Conservation (phyloP, 345 rosid genomes). For the Crucihimalaya himalaica region DNA sequence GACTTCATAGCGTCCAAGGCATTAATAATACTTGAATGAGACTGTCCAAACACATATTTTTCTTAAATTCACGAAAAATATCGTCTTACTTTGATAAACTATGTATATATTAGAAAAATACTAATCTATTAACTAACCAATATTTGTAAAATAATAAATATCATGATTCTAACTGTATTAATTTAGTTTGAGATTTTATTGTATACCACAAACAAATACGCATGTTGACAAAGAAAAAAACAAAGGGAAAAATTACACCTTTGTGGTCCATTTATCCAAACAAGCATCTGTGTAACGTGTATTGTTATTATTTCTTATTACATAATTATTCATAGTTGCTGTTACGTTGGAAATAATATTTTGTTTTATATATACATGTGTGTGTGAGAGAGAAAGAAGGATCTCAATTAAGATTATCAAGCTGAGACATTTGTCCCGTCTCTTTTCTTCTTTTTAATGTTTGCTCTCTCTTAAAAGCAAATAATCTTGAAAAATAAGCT, state of each 20-base stretch:
- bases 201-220: neutral
- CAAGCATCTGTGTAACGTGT: conserved; percentile 14
- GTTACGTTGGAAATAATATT: neutral
- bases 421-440: neutral
- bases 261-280: conserved; percentile 35
- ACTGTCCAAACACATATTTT: neutral
- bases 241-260: neutral
- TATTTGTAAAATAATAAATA: neutral
- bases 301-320: conserved; percentile 5
- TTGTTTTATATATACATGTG: conserved; percentile 1
- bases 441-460: conserved; percentile 18
- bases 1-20: neutral
- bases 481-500: neutral
- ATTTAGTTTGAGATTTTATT: neutral
- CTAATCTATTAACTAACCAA: too few species aligned
- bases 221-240: neutral
- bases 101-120: neutral
- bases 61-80: neutral
- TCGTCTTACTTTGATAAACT: neutral
- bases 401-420: neutral
- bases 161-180: neutral
- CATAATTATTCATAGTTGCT: neutral
- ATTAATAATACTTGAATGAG: neutral
- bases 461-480: conserved; percentile 5
- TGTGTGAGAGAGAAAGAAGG: neutral